These are phyloP conservation scores for Prunus armeniaca DNA, from an alignment of 306 rosid genomes.

Conservation along the genomic window DNA sequence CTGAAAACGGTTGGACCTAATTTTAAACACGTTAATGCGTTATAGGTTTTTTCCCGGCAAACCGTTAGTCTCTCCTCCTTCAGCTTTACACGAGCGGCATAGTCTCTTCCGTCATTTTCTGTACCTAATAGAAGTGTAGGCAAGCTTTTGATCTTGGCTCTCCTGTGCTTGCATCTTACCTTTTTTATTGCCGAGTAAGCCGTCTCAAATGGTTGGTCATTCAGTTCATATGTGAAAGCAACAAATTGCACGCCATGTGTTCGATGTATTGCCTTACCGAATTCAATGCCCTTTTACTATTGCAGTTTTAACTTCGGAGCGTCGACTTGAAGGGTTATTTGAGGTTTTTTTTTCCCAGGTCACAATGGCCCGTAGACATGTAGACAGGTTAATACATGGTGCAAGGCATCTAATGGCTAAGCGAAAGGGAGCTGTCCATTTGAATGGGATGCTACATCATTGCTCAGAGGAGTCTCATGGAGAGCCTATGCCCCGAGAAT, in stretches of 20 bases:
- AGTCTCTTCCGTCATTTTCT: background rate
- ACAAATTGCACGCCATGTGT: constrained; percentile 18
- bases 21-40: too few species aligned
- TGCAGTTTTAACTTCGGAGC: too few species aligned
- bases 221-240: background rate
- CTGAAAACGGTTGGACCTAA: too few species aligned
- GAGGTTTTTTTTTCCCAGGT: background rate
- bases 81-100: background rate
- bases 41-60: too few species aligned
- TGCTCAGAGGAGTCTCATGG: constrained; percentile 33
- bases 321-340: background rate
- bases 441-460: constrained; percentile 49
- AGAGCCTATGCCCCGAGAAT: constrained; percentile 35
- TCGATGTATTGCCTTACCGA: constrained; percentile 29
- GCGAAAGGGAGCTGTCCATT: constrained; percentile 29
- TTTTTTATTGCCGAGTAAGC: background rate
- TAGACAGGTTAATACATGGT: constrained; percentile 15
- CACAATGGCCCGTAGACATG: constrained; percentile 37
- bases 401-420: constrained; percentile 27
- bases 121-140: background rate
- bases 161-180: too few species aligned
- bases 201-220: background rate
- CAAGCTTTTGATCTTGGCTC: background rate
- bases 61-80: too few species aligned
- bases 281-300: constrained; percentile 1